phyloP scores from a whole-genome alignment of 2,329 filamentous ascomycete species.

The Aspergillus luchuensis region DNA sequence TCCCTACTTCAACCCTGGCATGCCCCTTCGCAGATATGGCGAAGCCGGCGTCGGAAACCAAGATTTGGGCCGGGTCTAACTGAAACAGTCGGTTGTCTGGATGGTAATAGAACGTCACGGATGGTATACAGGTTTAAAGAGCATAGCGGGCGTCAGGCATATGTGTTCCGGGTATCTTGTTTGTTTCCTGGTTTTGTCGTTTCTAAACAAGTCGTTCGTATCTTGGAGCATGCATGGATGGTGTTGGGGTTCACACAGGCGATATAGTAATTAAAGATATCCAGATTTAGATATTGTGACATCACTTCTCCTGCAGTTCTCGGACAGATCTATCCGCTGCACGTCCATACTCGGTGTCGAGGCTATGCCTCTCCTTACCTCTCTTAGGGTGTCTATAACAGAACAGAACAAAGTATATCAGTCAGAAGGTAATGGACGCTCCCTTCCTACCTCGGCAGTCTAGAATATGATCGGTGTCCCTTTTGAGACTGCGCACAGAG shows the following conservation, averaged over 20 bases:
- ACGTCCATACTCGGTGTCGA: no score
- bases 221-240: conserved; percentile 12
- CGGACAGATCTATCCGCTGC: neutral
- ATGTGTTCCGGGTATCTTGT: neutral
- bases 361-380: neutral
- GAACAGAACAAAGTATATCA: neutral
- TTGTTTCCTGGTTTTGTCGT: neutral
- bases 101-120: neutral
- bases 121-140: conserved; percentile 5
- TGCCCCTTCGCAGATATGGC: conserved; percentile 37
- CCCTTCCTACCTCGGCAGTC: no score
- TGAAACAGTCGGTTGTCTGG: neutral
- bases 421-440: neutral
- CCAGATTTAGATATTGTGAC: neutral
- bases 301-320: neutral
- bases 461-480: neutral
- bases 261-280: conserved; percentile 1
- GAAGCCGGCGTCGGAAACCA: conserved; percentile 29
- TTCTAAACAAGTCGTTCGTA: neutral
- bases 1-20: conserved; percentile 21
- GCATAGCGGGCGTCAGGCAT: conserved; percentile 16
- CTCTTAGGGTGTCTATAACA: neutral
- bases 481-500: neutral
- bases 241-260: conserved; percentile 12
- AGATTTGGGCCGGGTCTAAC: conserved; percentile 30